Conservation (phyloP, 306 rosid genomes). For the Senna tora region DNA sequence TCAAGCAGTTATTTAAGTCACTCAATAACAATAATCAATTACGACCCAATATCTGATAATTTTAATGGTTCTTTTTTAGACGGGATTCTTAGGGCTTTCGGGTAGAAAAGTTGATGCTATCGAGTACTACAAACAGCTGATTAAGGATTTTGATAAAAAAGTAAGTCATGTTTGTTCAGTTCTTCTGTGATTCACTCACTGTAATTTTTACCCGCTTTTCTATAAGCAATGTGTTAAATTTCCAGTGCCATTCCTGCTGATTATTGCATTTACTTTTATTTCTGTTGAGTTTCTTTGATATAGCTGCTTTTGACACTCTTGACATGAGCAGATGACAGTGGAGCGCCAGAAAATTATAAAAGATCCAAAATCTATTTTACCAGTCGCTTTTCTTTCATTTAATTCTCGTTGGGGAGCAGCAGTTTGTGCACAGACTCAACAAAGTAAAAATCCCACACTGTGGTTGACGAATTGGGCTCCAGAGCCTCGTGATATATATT, state of each 20-base stretch:
- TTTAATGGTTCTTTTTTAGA: conserved; percentile 51
- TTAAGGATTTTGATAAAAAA: conserved; percentile 66
- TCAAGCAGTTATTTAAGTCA: conserved; percentile 18
- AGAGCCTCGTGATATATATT: conserved; percentile 83
- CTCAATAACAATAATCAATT: background rate
- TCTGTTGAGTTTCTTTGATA: conserved; percentile 31
- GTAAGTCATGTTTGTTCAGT: conserved; percentile 52
- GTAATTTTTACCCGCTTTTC: background rate
- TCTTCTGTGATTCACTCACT: conserved; percentile 26
- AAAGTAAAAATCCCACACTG: conserved; percentile 88
- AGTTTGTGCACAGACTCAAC: conserved; percentile 97
- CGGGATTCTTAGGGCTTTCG: conserved; percentile 66
- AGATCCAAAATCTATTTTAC: conserved; percentile 75
- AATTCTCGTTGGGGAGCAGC: conserved; percentile 95
- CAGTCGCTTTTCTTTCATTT: conserved; percentile 91
- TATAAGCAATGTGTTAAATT: background rate
- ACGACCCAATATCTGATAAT: conserved; percentile 31
- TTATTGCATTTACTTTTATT: conserved; percentile 18
- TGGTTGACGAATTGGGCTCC: conserved; percentile 99
- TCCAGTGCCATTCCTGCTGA: conserved; percentile 11
- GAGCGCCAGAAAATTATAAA: conserved; percentile 84
- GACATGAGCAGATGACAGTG: conserved; percentile 60
- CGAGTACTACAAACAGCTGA: conserved; percentile 69
- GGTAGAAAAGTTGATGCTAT: conserved; percentile 80
- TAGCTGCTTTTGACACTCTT: conserved; percentile 20